Evolutionary conservation across 2,329 filamentous ascomycete species (phyloP), one percentile per base, ranked within the genome.

Genomic region (Blastomyces silverae): DNA sequence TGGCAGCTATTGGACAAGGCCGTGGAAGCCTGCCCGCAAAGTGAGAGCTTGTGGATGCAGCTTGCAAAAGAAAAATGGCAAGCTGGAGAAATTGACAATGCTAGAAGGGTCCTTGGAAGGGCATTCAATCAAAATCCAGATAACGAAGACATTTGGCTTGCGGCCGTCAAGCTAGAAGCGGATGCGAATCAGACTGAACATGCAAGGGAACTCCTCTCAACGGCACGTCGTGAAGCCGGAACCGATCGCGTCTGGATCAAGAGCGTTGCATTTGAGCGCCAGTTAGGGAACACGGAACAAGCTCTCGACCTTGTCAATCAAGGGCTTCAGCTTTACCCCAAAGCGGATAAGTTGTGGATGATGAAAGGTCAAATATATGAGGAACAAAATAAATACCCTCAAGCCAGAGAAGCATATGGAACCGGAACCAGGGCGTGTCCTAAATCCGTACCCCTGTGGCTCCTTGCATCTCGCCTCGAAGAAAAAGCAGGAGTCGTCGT

Each of bases 311-410:
- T 99, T 13, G 90, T 90, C 55, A 91, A 92, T 66, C 89, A 95
- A 74, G 94, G 89, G 0, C 81, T 99, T 46, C 88, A 92, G 69
- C 84, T 91, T 11, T 99, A 96, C 79, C 93, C 94, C 0, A 85
- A 87, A 56, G 86, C 89, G 15, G 84, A 91, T 62, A 97, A 97
- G 78, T 83, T 99, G 31, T 97, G 93, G 89, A 97, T 97, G 90
- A 90, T 96, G 81, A 99, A 99, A 79, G 94, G 95, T 0, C 94
- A 99, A 74, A 94, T 97, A 67, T 99, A 99, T 81, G 90, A 97
- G 73, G 84, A 87, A 55, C 84, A 92, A 58, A 87, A 85, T 70
- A 92, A 91, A 78, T 79, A 89, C 17, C 87, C 89, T 0, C 90
- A 94, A 76, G 94, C 94, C 2, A 87, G 94, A 58, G 92, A 97